phyloP scores from a whole-genome alignment of 2,329 filamentous ascomycete species.

The Trichophyton benhamiae region DNA sequence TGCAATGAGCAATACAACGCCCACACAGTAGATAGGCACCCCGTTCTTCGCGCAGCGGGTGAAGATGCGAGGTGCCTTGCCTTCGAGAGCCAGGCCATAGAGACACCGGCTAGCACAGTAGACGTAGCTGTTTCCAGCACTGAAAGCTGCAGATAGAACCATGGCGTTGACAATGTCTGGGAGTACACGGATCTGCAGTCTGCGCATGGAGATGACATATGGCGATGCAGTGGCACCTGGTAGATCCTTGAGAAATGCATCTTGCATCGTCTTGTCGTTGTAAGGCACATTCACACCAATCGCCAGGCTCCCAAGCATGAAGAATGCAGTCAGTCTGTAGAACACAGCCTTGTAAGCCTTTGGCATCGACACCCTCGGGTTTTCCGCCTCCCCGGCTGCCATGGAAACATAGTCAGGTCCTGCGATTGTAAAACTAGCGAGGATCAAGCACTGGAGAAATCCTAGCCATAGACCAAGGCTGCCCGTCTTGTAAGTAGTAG shows the following conservation, averaged over 20 bases:
- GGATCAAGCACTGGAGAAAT: slow-evolving; percentile 62
- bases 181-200: slow-evolving; percentile 49
- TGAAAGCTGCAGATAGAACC: slow-evolving; percentile 55
- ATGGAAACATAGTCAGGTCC: slow-evolving; percentile 55
- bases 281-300: slow-evolving; percentile 62
- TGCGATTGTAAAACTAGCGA: slow-evolving; percentile 55
- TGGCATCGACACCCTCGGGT: slow-evolving; percentile 57
- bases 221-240: slow-evolving; percentile 60
- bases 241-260: slow-evolving; percentile 46
- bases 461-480: slow-evolving; percentile 60
- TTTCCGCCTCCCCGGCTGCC: slow-evolving; percentile 57
- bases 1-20: slow-evolving; percentile 52
- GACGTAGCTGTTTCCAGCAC: slow-evolving; percentile 55
- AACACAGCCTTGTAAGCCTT: slow-evolving; percentile 68
- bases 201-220: slow-evolving; percentile 56
- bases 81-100: slow-evolving; percentile 56
- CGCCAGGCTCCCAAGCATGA: slow-evolving; percentile 59
- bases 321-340: slow-evolving; percentile 63
- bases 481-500: slow-evolving; percentile 51
- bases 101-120: slow-evolving; percentile 58
- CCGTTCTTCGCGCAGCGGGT: slow-evolving; percentile 50
- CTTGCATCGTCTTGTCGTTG: slow-evolving; percentile 49
- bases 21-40: slow-evolving; percentile 63
- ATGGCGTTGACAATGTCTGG: slow-evolving; percentile 63
- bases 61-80: slow-evolving; percentile 56